Conservation (phyloP, 2,329 filamentous ascomycete species). For the Pseudopithomyces maydicus region DNA sequence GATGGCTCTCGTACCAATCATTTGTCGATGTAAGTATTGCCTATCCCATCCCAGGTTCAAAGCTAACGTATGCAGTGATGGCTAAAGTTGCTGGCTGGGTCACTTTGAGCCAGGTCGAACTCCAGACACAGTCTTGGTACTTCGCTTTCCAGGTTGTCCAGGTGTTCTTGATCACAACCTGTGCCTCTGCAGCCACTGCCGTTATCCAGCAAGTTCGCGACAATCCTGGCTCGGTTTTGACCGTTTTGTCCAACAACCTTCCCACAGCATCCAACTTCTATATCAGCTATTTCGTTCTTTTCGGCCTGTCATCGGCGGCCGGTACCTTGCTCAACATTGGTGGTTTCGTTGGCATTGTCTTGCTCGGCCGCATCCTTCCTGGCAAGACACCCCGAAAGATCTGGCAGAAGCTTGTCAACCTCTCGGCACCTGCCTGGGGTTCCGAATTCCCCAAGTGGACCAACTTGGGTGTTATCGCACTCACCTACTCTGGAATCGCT, state of each 20-base stretch:
- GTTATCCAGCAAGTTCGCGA: conserved; percentile 59
- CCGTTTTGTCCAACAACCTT: conserved; percentile 72
- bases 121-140: conserved; percentile 90
- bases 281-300: conserved; percentile 90
- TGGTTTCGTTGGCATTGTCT: conserved; percentile 79
- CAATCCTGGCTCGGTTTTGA: conserved; percentile 65
- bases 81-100: conserved; percentile 44
- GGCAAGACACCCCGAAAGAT: conserved; percentile 54
- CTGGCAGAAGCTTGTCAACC: conserved; percentile 50
- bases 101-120: conserved; percentile 53
- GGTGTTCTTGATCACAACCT: conserved; percentile 85
- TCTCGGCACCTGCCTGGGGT: conserved; percentile 52
- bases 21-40: conserved; percentile 39
- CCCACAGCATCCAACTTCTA: conserved; percentile 94
- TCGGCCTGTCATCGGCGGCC: conserved; percentile 60
- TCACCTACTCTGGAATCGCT: conserved; percentile 56
- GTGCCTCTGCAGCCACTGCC: conserved; percentile 78
- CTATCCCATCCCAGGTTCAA: not conserved
- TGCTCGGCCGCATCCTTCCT: conserved; percentile 70
- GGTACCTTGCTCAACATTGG: conserved; percentile 72
- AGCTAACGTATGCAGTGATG: conserved; percentile 33
- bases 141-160: conserved; percentile 94
- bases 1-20: conserved; percentile 51
- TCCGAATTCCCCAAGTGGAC: conserved; percentile 54
- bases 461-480: conserved; percentile 51